Conservation (phyloP, 2,329 filamentous ascomycete species). For the Cladosporium sp. region DNA sequence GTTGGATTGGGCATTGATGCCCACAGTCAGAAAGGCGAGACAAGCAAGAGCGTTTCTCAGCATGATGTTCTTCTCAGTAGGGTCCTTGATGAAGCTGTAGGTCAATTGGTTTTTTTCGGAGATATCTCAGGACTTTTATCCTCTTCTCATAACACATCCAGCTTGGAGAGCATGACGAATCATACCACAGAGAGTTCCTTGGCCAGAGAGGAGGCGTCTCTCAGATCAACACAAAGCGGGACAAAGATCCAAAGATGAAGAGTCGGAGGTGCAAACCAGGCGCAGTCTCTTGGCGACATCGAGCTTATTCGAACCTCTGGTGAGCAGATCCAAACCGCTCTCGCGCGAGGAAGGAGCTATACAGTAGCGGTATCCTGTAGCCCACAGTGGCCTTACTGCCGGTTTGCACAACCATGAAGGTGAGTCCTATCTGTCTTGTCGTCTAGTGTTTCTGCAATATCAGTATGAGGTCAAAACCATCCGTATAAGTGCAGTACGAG, state of each 20-base stretch:
- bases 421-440: too few relatives aligned
- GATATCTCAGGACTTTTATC: not conserved
- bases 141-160: not conserved
- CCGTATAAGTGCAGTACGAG: too few relatives aligned
- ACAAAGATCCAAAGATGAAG: not conserved
- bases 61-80: not conserved
- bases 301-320: slow-evolving; percentile 8
- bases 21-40: not conserved
- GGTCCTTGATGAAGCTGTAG: not conserved
- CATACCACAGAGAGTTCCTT: slow-evolving; percentile 10
- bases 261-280: not conserved
- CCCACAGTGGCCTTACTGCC: not conserved
- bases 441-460: too few relatives aligned
- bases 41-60: not conserved
- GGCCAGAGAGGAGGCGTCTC: slow-evolving; percentile 6
- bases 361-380: not conserved
- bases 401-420: too few relatives aligned
- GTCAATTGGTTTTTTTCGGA: not conserved
- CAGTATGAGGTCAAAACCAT: too few relatives aligned
- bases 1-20: not conserved
- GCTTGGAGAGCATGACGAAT: not conserved
- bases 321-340: not conserved
- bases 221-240: not conserved
- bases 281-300: not conserved
- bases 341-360: not conserved